Conservation (phyloP, 352 stramenopile genomes). For the Pythium volutum region DNA sequence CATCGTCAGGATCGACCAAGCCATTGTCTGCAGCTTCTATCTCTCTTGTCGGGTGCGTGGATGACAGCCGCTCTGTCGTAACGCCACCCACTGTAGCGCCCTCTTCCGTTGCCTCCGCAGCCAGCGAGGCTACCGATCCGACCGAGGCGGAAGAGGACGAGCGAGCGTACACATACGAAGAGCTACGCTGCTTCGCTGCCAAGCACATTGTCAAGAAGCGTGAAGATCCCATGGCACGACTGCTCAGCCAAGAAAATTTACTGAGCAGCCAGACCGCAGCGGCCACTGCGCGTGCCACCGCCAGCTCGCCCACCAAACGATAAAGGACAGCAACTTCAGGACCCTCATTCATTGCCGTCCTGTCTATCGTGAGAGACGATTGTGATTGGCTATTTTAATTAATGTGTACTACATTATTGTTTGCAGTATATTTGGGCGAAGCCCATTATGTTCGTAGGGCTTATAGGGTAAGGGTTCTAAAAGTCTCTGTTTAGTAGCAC, state of each 20-base stretch:
- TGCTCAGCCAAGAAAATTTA: not conserved
- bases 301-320: not conserved
- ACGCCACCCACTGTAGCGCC: not conserved
- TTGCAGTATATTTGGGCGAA: no score
- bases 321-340: not conserved
- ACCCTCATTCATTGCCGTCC: not conserved
- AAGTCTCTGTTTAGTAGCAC: no score
- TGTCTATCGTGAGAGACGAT: not conserved
- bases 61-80: not conserved
- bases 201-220: slow-evolving; percentile 43
- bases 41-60: not conserved
- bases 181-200: slow-evolving; percentile 60
- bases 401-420: not conserved
- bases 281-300: not conserved
- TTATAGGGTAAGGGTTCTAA: no score
- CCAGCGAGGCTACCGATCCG: not conserved
- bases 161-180: slow-evolving; percentile 66
- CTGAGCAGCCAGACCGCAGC: not conserved
- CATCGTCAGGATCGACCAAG: not conserved
- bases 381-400: not conserved
- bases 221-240: slow-evolving; percentile 5
- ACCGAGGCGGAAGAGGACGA: slow-evolving; percentile 69
- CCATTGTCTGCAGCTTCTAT: slow-evolving; percentile 3
- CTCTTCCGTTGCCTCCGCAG: not conserved
- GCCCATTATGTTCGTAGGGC: no score